A percentile compares a stretch with the other conserved stretches of the same genome.
phyloP scores from a whole-genome alignment of 352 stramenopile species.

The Globisporangium spinosum region DNA sequence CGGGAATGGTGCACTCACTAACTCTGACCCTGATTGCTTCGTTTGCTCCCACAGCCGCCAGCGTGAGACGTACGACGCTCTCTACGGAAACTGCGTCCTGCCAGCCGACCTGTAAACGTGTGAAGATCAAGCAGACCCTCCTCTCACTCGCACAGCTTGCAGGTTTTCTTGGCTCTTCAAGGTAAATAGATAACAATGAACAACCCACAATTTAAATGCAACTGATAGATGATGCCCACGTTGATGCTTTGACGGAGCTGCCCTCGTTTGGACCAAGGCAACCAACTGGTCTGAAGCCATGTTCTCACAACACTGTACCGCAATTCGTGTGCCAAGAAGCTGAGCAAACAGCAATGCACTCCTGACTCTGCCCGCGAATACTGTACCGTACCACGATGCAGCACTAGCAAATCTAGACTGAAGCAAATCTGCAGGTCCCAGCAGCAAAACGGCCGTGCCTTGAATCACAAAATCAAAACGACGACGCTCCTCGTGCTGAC shows the following conservation, averaged over 20 bases:
- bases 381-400: neutral
- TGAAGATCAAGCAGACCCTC: neutral
- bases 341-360: neutral
- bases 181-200: neutral
- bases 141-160: neutral
- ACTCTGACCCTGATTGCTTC: constrained; percentile 7
- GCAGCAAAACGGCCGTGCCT: neutral
- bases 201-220: neutral
- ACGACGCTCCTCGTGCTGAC: neutral
- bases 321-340: neutral
- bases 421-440: neutral
- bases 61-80: constrained; percentile 67
- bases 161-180: neutral
- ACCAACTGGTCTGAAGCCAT: neutral
- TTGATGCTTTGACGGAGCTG: neutral
- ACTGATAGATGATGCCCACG: neutral
- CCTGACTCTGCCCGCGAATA: neutral
- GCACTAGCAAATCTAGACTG: no score
- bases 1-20: neutral
- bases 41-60: constrained; percentile 39
- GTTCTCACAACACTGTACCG: neutral
- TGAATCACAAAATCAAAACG: neutral
- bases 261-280: neutral
- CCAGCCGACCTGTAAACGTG: constrained; percentile 38
- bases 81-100: constrained; percentile 79